These are phyloP conservation scores for Blastobotrys malaysiensis DNA, from an alignment of 1,139 yeast species.

Conservation along the genomic window DNA sequence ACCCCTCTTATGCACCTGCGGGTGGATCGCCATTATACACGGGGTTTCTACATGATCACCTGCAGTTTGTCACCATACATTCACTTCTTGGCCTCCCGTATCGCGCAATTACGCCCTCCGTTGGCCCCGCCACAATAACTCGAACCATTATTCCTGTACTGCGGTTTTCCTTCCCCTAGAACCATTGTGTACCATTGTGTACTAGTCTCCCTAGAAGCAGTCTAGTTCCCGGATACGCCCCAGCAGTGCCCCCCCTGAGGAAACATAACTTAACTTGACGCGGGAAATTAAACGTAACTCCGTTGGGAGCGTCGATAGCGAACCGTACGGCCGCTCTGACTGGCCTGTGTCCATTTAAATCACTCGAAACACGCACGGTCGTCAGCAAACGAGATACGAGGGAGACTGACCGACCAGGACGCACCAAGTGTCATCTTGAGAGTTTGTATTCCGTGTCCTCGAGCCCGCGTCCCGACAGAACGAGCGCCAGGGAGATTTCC, in stretches of 20 bases:
- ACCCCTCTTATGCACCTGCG: too few relatives aligned
- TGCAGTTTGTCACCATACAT: too few relatives aligned
- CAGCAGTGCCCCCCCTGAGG: neutral
- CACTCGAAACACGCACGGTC: neutral
- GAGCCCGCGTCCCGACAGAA: neutral
- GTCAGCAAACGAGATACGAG: neutral
- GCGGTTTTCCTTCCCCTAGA: too few relatives aligned
- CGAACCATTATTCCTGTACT: too few relatives aligned
- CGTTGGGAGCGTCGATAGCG: conserved; percentile 1
- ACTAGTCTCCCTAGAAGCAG: too few relatives aligned
- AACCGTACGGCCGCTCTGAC: neutral
- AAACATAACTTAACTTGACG: neutral
- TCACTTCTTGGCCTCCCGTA: too few relatives aligned
- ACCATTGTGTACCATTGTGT: too few relatives aligned
- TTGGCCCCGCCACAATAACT: too few relatives aligned
- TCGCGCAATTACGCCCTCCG: too few relatives aligned
- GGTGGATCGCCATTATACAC: too few relatives aligned
- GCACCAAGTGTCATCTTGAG: neutral
- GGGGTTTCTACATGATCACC: too few relatives aligned
- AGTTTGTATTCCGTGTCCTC: neutral
- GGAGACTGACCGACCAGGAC: neutral
- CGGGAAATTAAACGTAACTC: neutral
- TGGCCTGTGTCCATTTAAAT: neutral
- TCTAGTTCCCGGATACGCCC: too few relatives aligned
- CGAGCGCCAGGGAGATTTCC: neutral